phyloP scores from a whole-genome alignment of 2,329 filamentous ascomycete species.

The Diaporthe citrichinensis region DNA sequence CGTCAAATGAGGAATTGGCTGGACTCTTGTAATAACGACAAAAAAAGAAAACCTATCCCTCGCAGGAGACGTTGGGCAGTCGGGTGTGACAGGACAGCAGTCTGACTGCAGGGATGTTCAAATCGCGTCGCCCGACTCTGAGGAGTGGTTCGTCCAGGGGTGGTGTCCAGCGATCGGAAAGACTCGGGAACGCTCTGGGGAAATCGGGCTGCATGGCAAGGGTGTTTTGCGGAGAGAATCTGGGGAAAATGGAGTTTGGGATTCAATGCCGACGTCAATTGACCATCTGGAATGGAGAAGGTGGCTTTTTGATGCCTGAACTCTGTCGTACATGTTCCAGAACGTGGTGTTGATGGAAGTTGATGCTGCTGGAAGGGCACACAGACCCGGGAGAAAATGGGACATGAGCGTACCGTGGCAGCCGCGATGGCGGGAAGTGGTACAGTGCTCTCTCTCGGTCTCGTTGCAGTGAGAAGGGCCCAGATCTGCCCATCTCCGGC shows the following conservation, averaged over 20 bases:
- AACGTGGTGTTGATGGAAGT: slow-evolving; percentile 16
- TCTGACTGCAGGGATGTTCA: slow-evolving; percentile 27
- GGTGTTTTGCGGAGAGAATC: slow-evolving; percentile 42
- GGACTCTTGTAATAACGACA: neutral
- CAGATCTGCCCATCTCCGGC: slow-evolving; percentile 14
- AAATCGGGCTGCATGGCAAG: slow-evolving; percentile 37
- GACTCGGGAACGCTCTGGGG: slow-evolving; percentile 40
- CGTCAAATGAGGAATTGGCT: slow-evolving; percentile 13
- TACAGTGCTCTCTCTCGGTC: slow-evolving; percentile 20
- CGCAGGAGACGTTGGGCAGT: slow-evolving; percentile 12
- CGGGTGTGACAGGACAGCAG: slow-evolving; percentile 20
- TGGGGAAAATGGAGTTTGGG: slow-evolving; percentile 39
- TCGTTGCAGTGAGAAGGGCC: slow-evolving; percentile 17
- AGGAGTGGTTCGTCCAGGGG: slow-evolving; percentile 25
- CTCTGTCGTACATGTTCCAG: slow-evolving; percentile 6
- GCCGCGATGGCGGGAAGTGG: slow-evolving; percentile 24
- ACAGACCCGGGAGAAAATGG: slow-evolving; percentile 3
- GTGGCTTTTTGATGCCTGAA: slow-evolving; percentile 18
- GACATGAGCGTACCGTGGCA: slow-evolving; percentile 1
- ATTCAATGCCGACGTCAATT: slow-evolving; percentile 38
- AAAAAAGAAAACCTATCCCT: neutral
- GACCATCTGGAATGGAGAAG: slow-evolving; percentile 24
- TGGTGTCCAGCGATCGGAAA: slow-evolving; percentile 36
- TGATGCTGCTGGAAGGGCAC: slow-evolving; percentile 22
- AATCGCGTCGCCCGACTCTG: slow-evolving; percentile 20